phyloP scores from a whole-genome alignment of 148 eudicot genomes.

The Spergularia bocconei region DNA sequence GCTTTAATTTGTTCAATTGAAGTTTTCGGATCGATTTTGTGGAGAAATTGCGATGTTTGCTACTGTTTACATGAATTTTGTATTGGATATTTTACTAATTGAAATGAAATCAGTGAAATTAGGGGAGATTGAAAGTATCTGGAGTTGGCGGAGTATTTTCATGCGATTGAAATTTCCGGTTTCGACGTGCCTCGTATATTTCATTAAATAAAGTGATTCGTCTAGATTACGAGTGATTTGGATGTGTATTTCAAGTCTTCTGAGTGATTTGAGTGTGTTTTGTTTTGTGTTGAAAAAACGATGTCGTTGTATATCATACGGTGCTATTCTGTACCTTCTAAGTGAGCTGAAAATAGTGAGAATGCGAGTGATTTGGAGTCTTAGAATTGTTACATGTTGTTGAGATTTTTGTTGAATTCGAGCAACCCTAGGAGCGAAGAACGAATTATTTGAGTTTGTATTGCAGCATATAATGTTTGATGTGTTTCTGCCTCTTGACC shows the following conservation, averaged over 20 bases:
- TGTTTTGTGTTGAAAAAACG: background rate
- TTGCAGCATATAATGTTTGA: background rate
- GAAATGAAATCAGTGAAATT: background rate
- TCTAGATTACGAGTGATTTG: background rate
- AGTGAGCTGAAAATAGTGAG: background rate
- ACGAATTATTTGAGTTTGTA: background rate
- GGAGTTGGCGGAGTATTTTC: background rate
- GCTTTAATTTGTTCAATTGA: background rate
- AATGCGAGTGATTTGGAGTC: background rate
- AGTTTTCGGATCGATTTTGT: background rate
- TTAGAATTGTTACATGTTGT: background rate
- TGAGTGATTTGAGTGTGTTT: too few species aligned
- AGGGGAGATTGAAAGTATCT: background rate
- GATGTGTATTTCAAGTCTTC: background rate
- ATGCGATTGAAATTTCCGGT: too few species aligned
- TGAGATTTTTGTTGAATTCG: too few species aligned
- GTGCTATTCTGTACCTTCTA: too few species aligned
- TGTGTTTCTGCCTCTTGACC: background rate
- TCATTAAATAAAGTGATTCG: too few species aligned
- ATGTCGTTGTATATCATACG: background rate
- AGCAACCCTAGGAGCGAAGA: background rate
- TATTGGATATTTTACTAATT: background rate
- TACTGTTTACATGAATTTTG: background rate
- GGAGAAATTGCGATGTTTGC: background rate
- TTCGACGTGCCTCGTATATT: too few species aligned